A percentile compares a stretch with the other conserved stretches of the same genome.
phyloP scores from a whole-genome alignment of 2,329 filamentous ascomycete species.

The Fusarium globosum region DNA sequence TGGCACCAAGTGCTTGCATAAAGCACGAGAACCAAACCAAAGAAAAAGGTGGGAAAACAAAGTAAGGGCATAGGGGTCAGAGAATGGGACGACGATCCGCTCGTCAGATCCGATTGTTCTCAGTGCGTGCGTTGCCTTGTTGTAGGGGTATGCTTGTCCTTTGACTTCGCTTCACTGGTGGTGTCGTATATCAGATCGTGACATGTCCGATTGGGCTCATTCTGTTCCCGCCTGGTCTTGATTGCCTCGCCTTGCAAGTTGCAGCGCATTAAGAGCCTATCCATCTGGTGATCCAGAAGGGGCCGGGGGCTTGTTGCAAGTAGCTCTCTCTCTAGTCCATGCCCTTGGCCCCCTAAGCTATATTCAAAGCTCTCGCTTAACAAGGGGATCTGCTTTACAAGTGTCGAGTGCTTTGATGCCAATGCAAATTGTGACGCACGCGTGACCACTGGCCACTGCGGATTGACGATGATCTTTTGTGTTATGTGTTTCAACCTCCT shows the following conservation, averaged over 20 bases:
- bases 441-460: conserved; percentile 25
- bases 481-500: conserved; percentile 22
- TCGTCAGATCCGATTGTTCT: conserved; percentile 24
- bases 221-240: conserved; percentile 2
- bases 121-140: conserved; percentile 26
- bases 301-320: conserved; percentile 8
- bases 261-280: conserved; percentile 11
- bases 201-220: conserved; percentile 15
- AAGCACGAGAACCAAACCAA: not conserved
- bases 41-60: not conserved
- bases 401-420: conserved; percentile 26
- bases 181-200: conserved; percentile 11
- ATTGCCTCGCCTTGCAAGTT: conserved; percentile 10
- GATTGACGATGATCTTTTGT: conserved; percentile 12
- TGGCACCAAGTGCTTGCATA: conserved; percentile 14
- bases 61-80: conserved; percentile 17
- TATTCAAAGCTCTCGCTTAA: conserved; percentile 10
- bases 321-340: conserved; percentile 11
- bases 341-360: conserved; percentile 3
- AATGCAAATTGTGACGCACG: conserved; percentile 41
- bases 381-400: conserved; percentile 2
- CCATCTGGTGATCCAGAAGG: conserved; percentile 19
- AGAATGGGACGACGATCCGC: conserved; percentile 15
- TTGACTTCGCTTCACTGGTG: conserved; percentile 2
- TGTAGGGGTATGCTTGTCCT: conserved; percentile 29